Evolutionary conservation across 768 basidiomycete genomes (phyloP).

Genomic region (Tulasnella sp.): DNA sequence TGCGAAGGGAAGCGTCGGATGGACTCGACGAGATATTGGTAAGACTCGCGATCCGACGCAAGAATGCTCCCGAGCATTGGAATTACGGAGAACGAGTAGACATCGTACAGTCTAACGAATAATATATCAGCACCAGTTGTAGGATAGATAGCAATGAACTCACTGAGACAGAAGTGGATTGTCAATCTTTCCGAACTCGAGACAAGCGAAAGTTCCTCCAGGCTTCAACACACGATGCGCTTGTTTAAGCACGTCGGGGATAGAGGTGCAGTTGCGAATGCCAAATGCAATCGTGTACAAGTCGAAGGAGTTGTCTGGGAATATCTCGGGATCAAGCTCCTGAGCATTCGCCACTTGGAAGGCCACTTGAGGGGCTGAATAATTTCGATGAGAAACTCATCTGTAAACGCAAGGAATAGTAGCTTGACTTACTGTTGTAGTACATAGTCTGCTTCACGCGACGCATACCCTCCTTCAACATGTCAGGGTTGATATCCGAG

Average conservation of each 20-base stretch:
- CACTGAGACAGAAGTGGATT: slow-evolving; percentile 80
- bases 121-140: neutral
- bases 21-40: slow-evolving; percentile 96
- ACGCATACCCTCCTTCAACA: slow-evolving; percentile 85
- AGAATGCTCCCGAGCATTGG: slow-evolving; percentile 92
- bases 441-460: slow-evolving; percentile 97
- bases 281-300: slow-evolving; percentile 98
- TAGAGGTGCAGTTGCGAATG: slow-evolving; percentile 92
- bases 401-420: neutral
- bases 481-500: slow-evolving; percentile 89
- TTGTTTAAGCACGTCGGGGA: slow-evolving; percentile 76
- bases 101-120: slow-evolving; percentile 64
- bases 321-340: slow-evolving; percentile 48
- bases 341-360: slow-evolving; percentile 95
- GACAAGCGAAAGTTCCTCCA: slow-evolving; percentile 87
- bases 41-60: slow-evolving; percentile 88
- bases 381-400: neutral
- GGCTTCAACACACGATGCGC: slow-evolving; percentile 93
- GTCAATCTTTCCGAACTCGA: slow-evolving; percentile 89
- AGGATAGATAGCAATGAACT: neutral
- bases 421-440: slow-evolving; percentile 66
- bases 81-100: slow-evolving; percentile 93
- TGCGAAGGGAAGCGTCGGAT: slow-evolving; percentile 90
- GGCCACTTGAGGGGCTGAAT: slow-evolving; percentile 75
- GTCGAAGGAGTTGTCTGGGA: slow-evolving; percentile 78